phyloP scores from a whole-genome alignment of 148 eudicot species.

The Fagopyrum esculentum region DNA sequence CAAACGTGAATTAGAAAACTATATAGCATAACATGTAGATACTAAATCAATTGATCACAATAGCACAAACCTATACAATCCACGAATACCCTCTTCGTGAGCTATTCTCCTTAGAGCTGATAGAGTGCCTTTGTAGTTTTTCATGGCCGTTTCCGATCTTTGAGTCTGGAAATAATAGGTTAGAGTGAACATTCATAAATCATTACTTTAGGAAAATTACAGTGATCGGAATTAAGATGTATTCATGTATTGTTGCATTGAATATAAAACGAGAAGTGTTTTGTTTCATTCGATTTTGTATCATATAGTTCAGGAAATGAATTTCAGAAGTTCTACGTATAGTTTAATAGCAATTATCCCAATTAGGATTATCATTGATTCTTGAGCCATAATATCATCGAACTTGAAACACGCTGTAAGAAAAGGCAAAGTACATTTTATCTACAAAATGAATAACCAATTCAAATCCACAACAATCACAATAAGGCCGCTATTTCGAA shows the following conservation, averaged over 20 bases:
- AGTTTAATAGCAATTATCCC: too few relatives aligned
- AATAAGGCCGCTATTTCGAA: too few relatives aligned
- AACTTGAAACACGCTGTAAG: too few relatives aligned
- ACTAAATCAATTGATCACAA: constrained; percentile 16
- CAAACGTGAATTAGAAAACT: background rate
- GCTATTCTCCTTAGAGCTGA: constrained; percentile 79
- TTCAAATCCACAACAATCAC: too few relatives aligned
- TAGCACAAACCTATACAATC: constrained; percentile 57
- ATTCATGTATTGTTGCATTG: background rate
- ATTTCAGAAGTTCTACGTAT: too few relatives aligned
- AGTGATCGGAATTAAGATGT: background rate
- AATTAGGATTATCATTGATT: too few relatives aligned
- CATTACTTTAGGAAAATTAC: background rate
- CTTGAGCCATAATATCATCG: too few relatives aligned
- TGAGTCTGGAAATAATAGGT: constrained; percentile 53
- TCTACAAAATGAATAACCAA: too few relatives aligned
- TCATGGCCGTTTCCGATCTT: constrained; percentile 62
- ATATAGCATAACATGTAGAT: background rate
- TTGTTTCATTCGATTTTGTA: too few relatives aligned
- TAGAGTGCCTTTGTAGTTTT: constrained; percentile 68
- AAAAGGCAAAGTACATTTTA: too few relatives aligned
- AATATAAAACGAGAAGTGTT: too few relatives aligned
- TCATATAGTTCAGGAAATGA: too few relatives aligned
- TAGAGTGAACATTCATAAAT: background rate
- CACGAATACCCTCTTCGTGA: constrained; percentile 91